phyloP scores from a whole-genome alignment of 1,284 basidiomycete species.

The Trichosporon faecale region DNA sequence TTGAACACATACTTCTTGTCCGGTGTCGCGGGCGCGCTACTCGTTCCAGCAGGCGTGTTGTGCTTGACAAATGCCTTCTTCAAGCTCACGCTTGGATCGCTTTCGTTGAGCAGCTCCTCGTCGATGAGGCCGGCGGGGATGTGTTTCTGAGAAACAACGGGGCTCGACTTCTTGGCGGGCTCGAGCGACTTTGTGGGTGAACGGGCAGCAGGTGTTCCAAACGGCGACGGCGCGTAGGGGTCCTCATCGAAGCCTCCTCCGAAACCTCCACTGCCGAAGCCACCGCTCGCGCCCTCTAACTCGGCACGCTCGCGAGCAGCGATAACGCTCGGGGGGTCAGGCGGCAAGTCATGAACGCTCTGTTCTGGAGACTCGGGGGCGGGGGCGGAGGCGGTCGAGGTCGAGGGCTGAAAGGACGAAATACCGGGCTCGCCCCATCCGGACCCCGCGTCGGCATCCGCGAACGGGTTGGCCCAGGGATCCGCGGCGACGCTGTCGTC shows the following conservation, averaged over 20 bases:
- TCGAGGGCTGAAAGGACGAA: background rate
- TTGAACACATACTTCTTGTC: constrained; percentile 37
- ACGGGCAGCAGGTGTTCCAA: background rate
- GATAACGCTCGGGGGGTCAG: constrained; percentile 46
- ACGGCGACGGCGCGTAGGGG: constrained; percentile 9
- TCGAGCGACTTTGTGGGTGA: constrained; percentile 5
- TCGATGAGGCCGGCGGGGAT: constrained; percentile 36
- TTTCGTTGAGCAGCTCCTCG: constrained; percentile 45
- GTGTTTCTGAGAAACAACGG: constrained; percentile 6
- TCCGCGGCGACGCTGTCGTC: constrained; percentile 28
- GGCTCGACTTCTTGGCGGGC: constrained; percentile 12
- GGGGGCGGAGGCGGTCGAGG: background rate
- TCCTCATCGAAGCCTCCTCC: constrained; percentile 10
- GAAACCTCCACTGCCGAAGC: constrained; percentile 2
- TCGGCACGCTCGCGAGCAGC: constrained; percentile 41
- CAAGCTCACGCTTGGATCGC: constrained; percentile 43
- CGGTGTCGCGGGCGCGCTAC: background rate
- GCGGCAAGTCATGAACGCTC: constrained; percentile 12
- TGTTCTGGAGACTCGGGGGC: background rate
- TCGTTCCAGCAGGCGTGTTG: constrained; percentile 7
- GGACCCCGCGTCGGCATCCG: constrained; percentile 21
- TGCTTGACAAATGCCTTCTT: constrained; percentile 49
- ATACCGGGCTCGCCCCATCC: constrained; percentile 16
- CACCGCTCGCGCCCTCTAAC: constrained; percentile 14
- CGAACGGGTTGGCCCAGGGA: constrained; percentile 53